Base-by-base conservation (phyloP, 2,329 filamentous ascomycete genomes). In the Fusarium brevicatenulatum region DNA sequence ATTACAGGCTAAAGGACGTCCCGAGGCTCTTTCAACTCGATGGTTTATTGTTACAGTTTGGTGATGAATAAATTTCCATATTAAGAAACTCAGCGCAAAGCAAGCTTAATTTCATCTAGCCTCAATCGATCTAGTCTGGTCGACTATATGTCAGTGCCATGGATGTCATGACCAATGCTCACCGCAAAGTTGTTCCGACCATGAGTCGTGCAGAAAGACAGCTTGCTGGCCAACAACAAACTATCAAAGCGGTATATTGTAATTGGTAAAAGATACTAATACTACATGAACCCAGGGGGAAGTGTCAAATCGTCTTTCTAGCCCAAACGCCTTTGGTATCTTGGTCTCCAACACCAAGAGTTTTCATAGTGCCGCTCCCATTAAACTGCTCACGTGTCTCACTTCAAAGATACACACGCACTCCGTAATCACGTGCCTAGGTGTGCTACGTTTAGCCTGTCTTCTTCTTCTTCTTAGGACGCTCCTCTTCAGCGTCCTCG, bases 381-480 rank as follows among this genome's bases (percentile, higher is more conserved):
- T 73, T 73, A 74, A 68, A 40, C 64, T 68, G 60, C 63, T 62
- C 52, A 54, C 53, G 32, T 30, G 43, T 44, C 52, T 47, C 39
- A 49, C 52, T 32, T 55, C 16, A 47, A 46, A 47, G 42, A 37
- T 50, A 63, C 49, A 32, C 21, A 37, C 11, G 52, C 44, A 47
- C 52, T 36, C 52, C 28, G 43, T 34, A 34, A 52, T 39, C 47
- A 49, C 25, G 47, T 37, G 39, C 36, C 42, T 49, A 47, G 19
- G 44, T 47, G 40, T 16, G 28, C 32, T 46, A 23, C 42, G 50
- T 49, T 62, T 72, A 82, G 57, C 71, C 79, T 34, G 82, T 81
- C 78, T 83, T 84, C 79, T 81, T 84, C 81, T 87, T 88, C 84
- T 87, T 88, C 79, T 86, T 86, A 11, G 85, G 85, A 42, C 81